A percentile compares a stretch with the other conserved stretches of the same genome.
Evolutionary conservation across 345 rosid species (phyloP).

Genomic region (Aquilaria sinensis): DNA sequence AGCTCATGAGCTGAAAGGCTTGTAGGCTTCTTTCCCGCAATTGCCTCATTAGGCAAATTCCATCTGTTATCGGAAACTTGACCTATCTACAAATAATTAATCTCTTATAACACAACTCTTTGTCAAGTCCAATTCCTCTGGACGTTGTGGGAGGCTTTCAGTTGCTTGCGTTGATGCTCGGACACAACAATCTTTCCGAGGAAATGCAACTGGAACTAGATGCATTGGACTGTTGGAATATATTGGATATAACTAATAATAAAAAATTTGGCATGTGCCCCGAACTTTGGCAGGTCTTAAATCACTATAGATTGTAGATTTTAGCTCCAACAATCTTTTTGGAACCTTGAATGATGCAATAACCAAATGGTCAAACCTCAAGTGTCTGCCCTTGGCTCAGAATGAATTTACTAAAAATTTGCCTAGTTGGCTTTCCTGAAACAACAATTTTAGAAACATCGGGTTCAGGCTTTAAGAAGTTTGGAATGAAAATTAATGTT

Average conservation of each 20-base stretch:
- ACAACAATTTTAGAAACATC: conserved; percentile 10
- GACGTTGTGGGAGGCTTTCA: conserved; percentile 87
- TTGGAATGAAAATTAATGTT: no score
- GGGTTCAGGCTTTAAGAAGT: no score
- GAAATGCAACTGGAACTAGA: conserved; percentile 91
- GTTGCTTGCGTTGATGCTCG: conserved; percentile 64
- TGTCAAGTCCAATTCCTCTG: conserved; percentile 74
- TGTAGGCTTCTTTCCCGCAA: conserved; percentile 89
- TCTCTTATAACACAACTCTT: conserved; percentile 54
- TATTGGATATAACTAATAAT: conserved; percentile 80
- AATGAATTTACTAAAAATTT: conserved; percentile 71
- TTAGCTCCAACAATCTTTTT: conserved; percentile 75
- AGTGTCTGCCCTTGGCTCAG: conserved; percentile 65
- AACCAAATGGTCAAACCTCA: conserved; percentile 76
- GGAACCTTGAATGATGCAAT: conserved; percentile 80
- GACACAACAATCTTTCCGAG: conserved; percentile 72
- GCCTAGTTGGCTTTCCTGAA: conserved; percentile 69
- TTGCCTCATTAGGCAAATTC: conserved; percentile 67
- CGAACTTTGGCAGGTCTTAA: conserved; percentile 79
- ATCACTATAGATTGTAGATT: conserved; percentile 82
- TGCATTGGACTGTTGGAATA: conserved; percentile 70
- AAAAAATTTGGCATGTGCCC: conserved; percentile 73
- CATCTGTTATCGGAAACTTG: conserved; percentile 72
- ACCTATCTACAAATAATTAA: conserved; percentile 84
- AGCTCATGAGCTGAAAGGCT: conserved; percentile 62